Percentiles rank a stretch among this genome's conserved stretches.
phyloP scores from a whole-genome alignment of 768 basidiomycete species.

The Lactarius hengduanensis region DNA sequence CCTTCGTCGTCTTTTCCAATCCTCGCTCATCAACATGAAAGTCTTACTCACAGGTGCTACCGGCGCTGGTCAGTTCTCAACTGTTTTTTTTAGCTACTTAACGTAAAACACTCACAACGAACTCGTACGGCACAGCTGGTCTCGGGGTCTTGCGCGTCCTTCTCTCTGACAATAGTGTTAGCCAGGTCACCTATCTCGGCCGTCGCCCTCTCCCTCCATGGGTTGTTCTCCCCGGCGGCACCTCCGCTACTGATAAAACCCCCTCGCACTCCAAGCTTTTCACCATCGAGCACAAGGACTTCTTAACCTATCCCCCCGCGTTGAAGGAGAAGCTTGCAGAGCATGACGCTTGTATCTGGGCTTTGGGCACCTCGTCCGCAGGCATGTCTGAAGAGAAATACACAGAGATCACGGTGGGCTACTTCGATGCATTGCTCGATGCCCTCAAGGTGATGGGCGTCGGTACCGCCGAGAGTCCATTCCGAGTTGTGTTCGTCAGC shows the following conservation, averaged over 20 bases:
- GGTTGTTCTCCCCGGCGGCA: constrained; percentile 22
- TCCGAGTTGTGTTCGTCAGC: constrained; percentile 34
- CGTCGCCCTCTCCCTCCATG: constrained; percentile 31
- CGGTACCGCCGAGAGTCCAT: constrained; percentile 29
- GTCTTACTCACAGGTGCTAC: constrained; percentile 28
- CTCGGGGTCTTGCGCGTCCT: constrained; percentile 29
- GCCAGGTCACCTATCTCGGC: constrained; percentile 31
- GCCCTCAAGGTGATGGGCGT: constrained; percentile 21
- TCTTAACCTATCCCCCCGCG: constrained; percentile 25
- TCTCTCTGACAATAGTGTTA: constrained; percentile 26
- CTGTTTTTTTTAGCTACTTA: neutral
- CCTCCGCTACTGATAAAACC: constrained; percentile 1
- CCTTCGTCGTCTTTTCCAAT: neutral
- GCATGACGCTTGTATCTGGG: constrained; percentile 35
- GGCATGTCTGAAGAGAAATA: constrained; percentile 28
- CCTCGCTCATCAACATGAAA: constrained; percentile 15
- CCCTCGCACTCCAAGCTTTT: constrained; percentile 29
- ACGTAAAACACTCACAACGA: neutral
- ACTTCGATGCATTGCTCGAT: constrained; percentile 23
- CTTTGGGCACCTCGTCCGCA: constrained; percentile 27
- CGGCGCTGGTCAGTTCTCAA: constrained; percentile 20
- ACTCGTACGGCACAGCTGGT: constrained; percentile 27
- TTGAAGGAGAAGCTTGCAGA: constrained; percentile 26
- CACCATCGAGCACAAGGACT: constrained; percentile 29
- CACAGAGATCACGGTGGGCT: constrained; percentile 33